Conservation (phyloP, 2,329 filamentous ascomycete species). For the Neocatenulostroma microsporum region DNA sequence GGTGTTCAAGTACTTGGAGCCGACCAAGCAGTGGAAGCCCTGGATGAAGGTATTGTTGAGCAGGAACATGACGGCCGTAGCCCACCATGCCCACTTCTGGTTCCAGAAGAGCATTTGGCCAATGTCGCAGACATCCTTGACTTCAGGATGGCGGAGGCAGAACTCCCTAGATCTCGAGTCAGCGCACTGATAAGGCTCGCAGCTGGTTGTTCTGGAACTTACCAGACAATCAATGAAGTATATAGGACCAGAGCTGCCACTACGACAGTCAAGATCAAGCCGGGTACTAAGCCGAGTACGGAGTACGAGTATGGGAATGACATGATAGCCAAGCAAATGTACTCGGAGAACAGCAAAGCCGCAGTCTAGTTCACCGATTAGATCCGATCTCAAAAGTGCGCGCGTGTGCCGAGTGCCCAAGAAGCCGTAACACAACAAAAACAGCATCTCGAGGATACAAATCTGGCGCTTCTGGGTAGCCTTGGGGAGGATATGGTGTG, state of each 20-base stretch:
- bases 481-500: neutral
- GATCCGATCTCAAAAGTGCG: constrained; percentile 2
- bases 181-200: neutral
- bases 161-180: constrained; percentile 80
- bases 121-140: constrained; percentile 88
- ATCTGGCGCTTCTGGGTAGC: neutral
- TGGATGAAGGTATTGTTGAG: constrained; percentile 88
- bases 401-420: too few species aligned
- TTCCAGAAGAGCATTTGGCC: constrained; percentile 93
- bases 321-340: constrained; percentile 91
- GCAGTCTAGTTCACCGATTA: constrained; percentile 54
- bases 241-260: constrained; percentile 75
- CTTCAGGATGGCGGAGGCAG: constrained; percentile 80
- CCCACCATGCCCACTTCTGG: constrained; percentile 59
- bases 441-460: neutral
- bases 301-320: constrained; percentile 93
- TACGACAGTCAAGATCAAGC: constrained; percentile 72
- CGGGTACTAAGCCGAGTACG: constrained; percentile 76
- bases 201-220: constrained; percentile 17
- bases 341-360: constrained; percentile 84
- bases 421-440: too few species aligned
- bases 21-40: constrained; percentile 74
- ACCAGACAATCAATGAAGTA: constrained; percentile 63
- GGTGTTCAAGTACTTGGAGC: constrained; percentile 82
- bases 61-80: constrained; percentile 77